Evolutionary conservation across 768 basidiomycete genomes (phyloP).

Genomic region (Lactarius sanguifluus): DNA sequence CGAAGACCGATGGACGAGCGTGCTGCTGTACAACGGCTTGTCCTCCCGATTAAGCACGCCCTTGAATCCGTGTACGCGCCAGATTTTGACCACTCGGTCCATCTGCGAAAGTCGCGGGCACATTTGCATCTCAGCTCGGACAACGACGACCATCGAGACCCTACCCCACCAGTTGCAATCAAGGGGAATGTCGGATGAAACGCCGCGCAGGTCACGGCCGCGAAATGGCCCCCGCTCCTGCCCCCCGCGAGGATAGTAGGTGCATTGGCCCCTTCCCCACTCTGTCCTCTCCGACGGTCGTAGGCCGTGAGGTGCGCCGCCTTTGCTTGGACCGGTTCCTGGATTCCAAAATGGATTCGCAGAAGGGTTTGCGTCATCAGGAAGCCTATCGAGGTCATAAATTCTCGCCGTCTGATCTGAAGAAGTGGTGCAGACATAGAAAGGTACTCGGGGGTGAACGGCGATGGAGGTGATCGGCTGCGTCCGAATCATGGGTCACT

Average conservation of each 20-base stretch:
- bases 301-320: slow-evolving; percentile 69
- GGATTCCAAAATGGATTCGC: slow-evolving; percentile 63
- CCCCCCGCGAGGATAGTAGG: slow-evolving; percentile 66
- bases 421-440: slow-evolving; percentile 70
- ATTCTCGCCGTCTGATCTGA: slow-evolving; percentile 68
- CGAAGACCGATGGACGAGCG: slow-evolving; percentile 61
- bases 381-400: slow-evolving; percentile 52
- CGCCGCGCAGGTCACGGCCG: slow-evolving; percentile 64
- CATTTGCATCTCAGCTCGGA: slow-evolving; percentile 13
- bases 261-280: slow-evolving; percentile 55
- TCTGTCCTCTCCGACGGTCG: slow-evolving; percentile 62
- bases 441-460: slow-evolving; percentile 57
- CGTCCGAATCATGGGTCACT: slow-evolving; percentile 7
- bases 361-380: slow-evolving; percentile 43
- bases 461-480: slow-evolving; percentile 67
- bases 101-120: slow-evolving; percentile 44
- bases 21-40: slow-evolving; percentile 73
- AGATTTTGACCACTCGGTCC: slow-evolving; percentile 75
- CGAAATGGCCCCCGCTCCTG: slow-evolving; percentile 70
- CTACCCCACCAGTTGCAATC: slow-evolving; percentile 76
- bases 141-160: slow-evolving; percentile 31
- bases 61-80: slow-evolving; percentile 51
- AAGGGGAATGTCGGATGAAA: slow-evolving; percentile 66
- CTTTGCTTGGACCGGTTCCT: slow-evolving; percentile 47
- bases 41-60: slow-evolving; percentile 57